Conservation (phyloP, 768 basidiomycete species). For the Leccinum rimulosum region DNA sequence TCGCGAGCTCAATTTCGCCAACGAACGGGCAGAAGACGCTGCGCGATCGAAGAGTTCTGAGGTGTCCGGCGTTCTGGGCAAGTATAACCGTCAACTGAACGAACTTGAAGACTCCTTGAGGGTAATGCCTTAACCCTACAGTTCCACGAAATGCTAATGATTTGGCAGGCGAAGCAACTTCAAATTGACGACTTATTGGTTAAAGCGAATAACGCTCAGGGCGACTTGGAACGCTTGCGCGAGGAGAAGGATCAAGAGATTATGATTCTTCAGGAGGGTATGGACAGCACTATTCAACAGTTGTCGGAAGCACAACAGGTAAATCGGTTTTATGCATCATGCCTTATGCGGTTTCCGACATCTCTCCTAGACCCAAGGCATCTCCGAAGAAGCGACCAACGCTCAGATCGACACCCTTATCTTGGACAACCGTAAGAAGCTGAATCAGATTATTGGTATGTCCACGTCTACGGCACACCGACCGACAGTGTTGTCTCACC, state of each 20-base stretch:
- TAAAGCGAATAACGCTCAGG: conserved; percentile 72
- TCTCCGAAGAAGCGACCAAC: conserved; percentile 86
- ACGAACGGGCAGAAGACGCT: conserved; percentile 96
- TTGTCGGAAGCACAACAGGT: conserved; percentile 87
- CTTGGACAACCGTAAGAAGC: conserved; percentile 94
- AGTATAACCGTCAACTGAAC: conserved; percentile 93
- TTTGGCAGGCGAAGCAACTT: conserved; percentile 80
- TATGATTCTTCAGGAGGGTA: conserved; percentile 89
- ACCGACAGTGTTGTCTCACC: conserved; percentile 13
- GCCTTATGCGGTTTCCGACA: neutral
- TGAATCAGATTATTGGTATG: conserved; percentile 89
- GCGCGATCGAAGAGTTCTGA: conserved; percentile 90
- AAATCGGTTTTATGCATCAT: conserved; percentile 7
- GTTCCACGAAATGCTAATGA: conserved; percentile 12
- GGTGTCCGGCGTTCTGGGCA: conserved; percentile 80
- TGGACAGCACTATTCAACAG: conserved; percentile 89
- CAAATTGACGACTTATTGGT: conserved; percentile 91
- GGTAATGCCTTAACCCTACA: conserved; percentile 43
- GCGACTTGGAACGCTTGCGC: conserved; percentile 75
- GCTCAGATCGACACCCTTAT: conserved; percentile 98
- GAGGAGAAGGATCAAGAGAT: conserved; percentile 99
- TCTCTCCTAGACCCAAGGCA: conserved; percentile 64
- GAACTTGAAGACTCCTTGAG: conserved; percentile 96
- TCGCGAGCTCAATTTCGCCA: conserved; percentile 90
- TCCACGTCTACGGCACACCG: conserved; percentile 29